Evolutionary conservation across 148 eudicot genomes (phyloP).

Genomic region (Cornus controversa): DNA sequence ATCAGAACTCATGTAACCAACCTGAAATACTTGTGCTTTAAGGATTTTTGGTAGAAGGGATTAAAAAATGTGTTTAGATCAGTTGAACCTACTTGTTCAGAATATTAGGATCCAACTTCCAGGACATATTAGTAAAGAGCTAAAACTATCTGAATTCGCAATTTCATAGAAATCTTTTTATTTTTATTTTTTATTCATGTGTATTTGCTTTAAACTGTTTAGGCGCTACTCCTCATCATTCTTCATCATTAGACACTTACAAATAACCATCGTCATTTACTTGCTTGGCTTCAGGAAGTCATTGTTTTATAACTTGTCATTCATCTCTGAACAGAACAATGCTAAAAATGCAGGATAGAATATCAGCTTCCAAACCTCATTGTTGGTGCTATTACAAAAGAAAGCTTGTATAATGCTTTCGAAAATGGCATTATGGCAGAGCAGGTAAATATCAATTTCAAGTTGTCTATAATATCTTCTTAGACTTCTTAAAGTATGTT

Average conservation of each 20-base stretch:
- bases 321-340: background rate
- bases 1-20: background rate
- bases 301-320: conserved; percentile 5
- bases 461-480: background rate
- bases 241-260: background rate
- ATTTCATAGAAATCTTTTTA: background rate
- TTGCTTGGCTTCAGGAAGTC: background rate
- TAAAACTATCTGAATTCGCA: background rate
- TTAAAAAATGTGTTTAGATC: background rate
- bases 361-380: conserved; percentile 95
- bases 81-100: background rate
- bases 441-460: conserved; percentile 53
- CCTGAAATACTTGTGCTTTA: background rate
- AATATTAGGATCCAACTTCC: background rate
- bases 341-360: conserved; percentile 64
- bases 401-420: conserved; percentile 83
- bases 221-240: background rate
- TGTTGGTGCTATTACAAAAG: conserved; percentile 78
- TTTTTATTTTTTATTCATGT: background rate
- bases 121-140: background rate
- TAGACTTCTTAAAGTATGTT: background rate
- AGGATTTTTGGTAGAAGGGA: conserved; percentile 2
- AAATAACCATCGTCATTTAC: background rate
- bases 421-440: conserved; percentile 87
- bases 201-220: too few relatives aligned